phyloP scores from a whole-genome alignment of 495 filamentous ascomycete species.

The Parathielavia appendiculata region DNA sequence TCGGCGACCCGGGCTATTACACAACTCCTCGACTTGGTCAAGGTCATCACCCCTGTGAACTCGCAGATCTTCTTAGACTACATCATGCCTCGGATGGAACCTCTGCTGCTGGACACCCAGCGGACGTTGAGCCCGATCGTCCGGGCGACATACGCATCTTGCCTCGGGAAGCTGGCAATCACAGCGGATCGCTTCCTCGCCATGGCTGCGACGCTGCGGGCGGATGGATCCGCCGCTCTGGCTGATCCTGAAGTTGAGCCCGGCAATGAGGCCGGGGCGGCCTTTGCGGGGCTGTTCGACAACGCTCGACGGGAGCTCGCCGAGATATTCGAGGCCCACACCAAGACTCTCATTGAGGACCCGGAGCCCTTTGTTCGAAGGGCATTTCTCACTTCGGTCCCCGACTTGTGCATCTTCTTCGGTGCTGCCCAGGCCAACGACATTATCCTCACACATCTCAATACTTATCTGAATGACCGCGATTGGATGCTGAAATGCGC shows the following conservation, averaged over 20 bases:
- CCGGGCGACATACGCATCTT: slow-evolving; percentile 86
- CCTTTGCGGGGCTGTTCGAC: slow-evolving; percentile 79
- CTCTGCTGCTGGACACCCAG: slow-evolving; percentile 57
- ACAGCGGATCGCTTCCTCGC: slow-evolving; percentile 81
- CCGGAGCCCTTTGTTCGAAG: slow-evolving; percentile 79
- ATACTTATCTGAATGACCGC: slow-evolving; percentile 93
- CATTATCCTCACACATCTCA: slow-evolving; percentile 88
- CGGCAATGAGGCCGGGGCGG: slow-evolving; percentile 50
- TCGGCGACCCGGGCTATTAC: slow-evolving; percentile 80
- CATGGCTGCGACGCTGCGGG: slow-evolving; percentile 80
- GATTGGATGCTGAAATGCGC: slow-evolving; percentile 97
- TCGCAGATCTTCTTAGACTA: slow-evolving; percentile 95
- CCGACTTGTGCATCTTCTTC: slow-evolving; percentile 91
- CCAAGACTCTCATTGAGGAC: slow-evolving; percentile 85
- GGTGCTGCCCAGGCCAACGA: slow-evolving; percentile 85
- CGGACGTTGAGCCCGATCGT: slow-evolving; percentile 62
- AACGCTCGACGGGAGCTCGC: slow-evolving; percentile 70
- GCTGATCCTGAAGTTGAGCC: slow-evolving; percentile 79
- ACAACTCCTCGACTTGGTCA: slow-evolving; percentile 81
- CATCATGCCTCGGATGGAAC: slow-evolving; percentile 76
- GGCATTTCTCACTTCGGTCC: slow-evolving; percentile 90
- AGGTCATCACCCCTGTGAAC: slow-evolving; percentile 86
- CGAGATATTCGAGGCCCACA: slow-evolving; percentile 76
- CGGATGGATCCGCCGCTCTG: slow-evolving; percentile 74
- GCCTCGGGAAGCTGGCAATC: slow-evolving; percentile 86